Evolutionary conservation across 495 filamentous ascomycete species (phyloP), one percentile per base, ranked within the genome.

Genomic region (Neohortaea acidophila): DNA sequence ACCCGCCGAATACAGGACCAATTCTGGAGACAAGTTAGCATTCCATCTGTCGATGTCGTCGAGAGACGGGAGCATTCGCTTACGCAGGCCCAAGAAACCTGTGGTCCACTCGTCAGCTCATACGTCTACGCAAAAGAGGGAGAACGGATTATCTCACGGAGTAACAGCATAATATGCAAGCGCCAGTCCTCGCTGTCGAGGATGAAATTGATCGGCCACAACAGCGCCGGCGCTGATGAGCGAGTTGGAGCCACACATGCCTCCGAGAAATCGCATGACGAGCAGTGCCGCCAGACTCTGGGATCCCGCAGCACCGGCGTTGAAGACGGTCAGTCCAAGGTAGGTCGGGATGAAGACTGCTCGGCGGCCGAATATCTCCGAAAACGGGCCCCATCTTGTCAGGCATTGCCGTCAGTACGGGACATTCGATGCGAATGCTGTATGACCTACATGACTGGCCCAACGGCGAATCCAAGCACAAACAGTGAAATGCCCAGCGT

Each of bases 221-320:
- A 82, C 72, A 51, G 78, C 78, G 41, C 78, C 77, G 13, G 75
- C 65, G 53, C 82, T 84, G 19, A 77, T 81, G 38, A 84, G 49
- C 21, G 77, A 71, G 1, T 77, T 79, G 2, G 75, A 74, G 21
- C 82, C 82, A 54, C 84, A 81, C n/a, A 78, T 64, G 36, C 82
- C 78, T 19, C 75, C 78, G 37, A 85, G 75, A 65, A 85, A 84
- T 17, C 82, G 77, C 20, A 84, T 66, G 44, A 85, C 69, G 35
- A 85, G 60, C 1, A 89, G 60, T 2, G 74, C 70, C 46, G 68
- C 56, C 32, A 74, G 67, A 45, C 80, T 82, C 42, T 72, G 60
- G 1, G 75, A 54, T 11, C 71, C 68, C 2, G 74, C 70, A 29
- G 67, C 67, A 17, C 68, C 80, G 42, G 70, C 74, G 47, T 71